Conservation (phyloP, 139 green algal species). For the Asterochloris erici region DNA sequence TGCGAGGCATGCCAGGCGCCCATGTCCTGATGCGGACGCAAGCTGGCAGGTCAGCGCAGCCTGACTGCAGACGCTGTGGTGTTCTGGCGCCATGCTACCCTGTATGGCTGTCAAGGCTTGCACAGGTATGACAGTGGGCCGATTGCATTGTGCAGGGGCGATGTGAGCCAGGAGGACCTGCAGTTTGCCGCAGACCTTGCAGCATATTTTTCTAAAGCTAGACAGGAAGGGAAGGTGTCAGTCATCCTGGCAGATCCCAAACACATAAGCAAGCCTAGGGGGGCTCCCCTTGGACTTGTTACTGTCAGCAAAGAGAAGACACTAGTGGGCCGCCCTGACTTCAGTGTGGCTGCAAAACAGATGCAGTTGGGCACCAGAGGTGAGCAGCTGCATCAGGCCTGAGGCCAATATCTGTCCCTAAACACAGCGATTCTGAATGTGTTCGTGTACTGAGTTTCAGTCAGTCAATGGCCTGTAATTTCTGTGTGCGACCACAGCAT, state of each 20-base stretch:
- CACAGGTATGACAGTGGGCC: too few relatives aligned
- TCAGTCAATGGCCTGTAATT: not conserved
- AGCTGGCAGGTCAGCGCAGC: not conserved
- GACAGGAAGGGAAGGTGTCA: constrained; percentile 43
- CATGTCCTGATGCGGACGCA: constrained; percentile 17
- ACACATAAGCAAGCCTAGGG: constrained; percentile 77
- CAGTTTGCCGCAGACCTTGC: constrained; percentile 69
- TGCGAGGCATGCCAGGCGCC: constrained; percentile 55
- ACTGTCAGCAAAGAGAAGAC: constrained; percentile 60
- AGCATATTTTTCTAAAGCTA: constrained; percentile 65
- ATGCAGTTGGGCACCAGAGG: constrained; percentile 1
- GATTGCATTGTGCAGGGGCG: not conserved
- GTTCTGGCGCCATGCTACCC: too few relatives aligned
- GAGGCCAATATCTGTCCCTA: too few relatives aligned
- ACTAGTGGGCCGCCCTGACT: constrained; percentile 45
- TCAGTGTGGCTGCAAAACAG: constrained; percentile 24
- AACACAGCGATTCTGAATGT: too few relatives aligned
- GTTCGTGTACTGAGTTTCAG: too few relatives aligned
- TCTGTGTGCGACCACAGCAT: constrained; percentile 68
- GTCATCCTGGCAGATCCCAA: constrained; percentile 48
- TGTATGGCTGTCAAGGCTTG: not conserved
- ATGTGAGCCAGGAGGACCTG: constrained; percentile 42
- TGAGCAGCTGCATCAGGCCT: not conserved
- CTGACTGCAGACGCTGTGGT: not conserved
- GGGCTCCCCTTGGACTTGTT: constrained; percentile 71